Conservation (phyloP, 208 protist genomes). For the Kentomonas sorsogonicus region DNA sequence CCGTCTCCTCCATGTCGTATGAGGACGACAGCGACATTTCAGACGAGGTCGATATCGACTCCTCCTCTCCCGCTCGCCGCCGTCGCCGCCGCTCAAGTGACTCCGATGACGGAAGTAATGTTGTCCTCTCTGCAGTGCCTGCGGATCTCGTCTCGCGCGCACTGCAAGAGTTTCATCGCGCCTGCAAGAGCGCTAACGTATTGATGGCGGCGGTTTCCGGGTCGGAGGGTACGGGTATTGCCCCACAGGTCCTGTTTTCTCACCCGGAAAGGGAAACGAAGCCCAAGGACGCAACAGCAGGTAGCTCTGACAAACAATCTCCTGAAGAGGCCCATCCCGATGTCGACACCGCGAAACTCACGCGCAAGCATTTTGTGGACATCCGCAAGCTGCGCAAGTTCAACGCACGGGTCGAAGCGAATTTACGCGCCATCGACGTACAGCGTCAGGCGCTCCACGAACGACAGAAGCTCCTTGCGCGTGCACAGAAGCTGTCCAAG, state of each 20-base stretch:
- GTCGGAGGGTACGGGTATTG: constrained; percentile 4
- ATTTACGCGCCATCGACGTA: constrained; percentile 41
- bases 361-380: constrained; percentile 45
- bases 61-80: no score
- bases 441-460: constrained; percentile 32
- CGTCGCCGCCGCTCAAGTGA: no score
- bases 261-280: constrained; percentile 3
- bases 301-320: not conserved
- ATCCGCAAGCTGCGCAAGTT: constrained; percentile 59
- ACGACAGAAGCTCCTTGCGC: constrained; percentile 28
- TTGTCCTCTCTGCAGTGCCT: no score
- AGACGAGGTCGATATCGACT: no score
- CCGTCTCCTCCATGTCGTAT: no score
- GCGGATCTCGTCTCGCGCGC: no score
- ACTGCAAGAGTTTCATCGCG: no score
- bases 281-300: constrained; percentile 10
- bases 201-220: no score
- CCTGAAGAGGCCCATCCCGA: not conserved
- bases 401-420: constrained; percentile 35
- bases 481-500: constrained; percentile 47
- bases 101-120: no score
- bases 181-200: no score
- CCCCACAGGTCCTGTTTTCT: no score
- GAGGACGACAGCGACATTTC: no score
- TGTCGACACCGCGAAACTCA: not conserved